These are phyloP conservation scores for Metarhizium anisopliae DNA, from an alignment of 2,329 filamentous ascomycete species.

Conservation along the genomic window DNA sequence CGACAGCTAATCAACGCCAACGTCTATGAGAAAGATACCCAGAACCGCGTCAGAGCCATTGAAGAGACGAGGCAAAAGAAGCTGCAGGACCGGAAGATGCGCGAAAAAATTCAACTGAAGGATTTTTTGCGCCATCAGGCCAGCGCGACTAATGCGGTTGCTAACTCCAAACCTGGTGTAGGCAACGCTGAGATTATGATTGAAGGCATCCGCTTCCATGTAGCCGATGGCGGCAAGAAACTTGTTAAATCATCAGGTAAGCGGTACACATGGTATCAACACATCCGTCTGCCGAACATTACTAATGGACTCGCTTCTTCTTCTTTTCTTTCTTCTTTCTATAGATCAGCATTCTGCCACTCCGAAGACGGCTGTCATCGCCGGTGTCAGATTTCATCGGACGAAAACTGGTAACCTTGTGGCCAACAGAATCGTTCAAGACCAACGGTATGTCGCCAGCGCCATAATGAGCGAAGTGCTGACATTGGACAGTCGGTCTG, in stretches of 20 bases:
- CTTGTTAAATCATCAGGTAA: conserved; percentile 64
- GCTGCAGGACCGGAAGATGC: conserved; percentile 41
- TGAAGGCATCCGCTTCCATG: conserved; percentile 63
- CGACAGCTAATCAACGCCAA: conserved; percentile 75
- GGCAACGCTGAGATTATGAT: conserved; percentile 55
- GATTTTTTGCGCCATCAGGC: conserved; percentile 23
- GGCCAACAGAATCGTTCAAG: conserved; percentile 64
- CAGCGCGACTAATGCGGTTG: conserved; percentile 9
- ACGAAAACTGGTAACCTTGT: conserved; percentile 85
- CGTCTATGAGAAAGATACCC: conserved; percentile 65
- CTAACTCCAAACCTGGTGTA: conserved; percentile 17
- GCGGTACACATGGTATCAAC: conserved; percentile 2
- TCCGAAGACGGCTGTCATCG: conserved; percentile 63
- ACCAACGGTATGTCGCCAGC: conserved; percentile 57
- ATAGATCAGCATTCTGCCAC: conserved; percentile 56
- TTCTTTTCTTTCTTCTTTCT: conserved; percentile 1
- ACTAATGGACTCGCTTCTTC: background rate
- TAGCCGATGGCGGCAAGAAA: conserved; percentile 74
- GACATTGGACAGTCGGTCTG: conserved; percentile 35
- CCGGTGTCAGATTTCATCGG: conserved; percentile 72
- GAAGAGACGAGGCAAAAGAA: conserved; percentile 57
- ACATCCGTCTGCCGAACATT: background rate
- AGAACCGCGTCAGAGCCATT: conserved; percentile 60
- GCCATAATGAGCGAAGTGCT: conserved; percentile 23
- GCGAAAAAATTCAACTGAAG: conserved; percentile 50